phyloP scores from a whole-genome alignment of 306 rosid genomes.

The Chamaecrista fasciculata region DNA sequence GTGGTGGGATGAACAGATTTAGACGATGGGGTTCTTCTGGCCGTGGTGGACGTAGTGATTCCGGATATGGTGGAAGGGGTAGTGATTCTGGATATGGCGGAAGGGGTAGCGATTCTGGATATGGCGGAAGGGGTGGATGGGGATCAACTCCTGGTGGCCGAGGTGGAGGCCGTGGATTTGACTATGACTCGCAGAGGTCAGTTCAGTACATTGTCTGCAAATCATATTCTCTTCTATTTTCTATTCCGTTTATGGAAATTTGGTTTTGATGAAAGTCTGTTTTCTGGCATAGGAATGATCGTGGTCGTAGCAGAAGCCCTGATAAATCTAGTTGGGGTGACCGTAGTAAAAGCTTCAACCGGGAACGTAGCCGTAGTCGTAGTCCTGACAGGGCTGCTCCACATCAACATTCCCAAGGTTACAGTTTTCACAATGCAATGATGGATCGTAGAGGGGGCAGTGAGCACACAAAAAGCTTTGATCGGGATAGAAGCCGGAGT shows the following conservation, averaged over 20 bases:
- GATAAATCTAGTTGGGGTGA: constrained; percentile 54
- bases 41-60: constrained; percentile 62
- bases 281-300: constrained; percentile 55
- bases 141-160: constrained; percentile 52
- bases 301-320: constrained; percentile 61
- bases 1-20: constrained; percentile 84
- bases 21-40: constrained; percentile 86
- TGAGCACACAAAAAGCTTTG: constrained; percentile 44
- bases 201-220: constrained; percentile 1
- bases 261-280: neutral
- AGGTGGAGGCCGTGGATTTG: constrained; percentile 65
- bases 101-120: constrained; percentile 36
- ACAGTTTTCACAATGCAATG: constrained; percentile 79
- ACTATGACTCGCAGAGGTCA: constrained; percentile 63
- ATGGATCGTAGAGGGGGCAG: constrained; percentile 48
- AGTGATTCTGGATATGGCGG: constrained; percentile 59
- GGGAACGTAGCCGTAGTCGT: constrained; percentile 69
- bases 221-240: neutral
- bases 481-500: constrained; percentile 57
- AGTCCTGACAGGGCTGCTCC: constrained; percentile 36
- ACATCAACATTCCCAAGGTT: constrained; percentile 30
- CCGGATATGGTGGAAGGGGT: constrained; percentile 58
- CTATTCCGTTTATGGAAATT: neutral
- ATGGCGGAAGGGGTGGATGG: constrained; percentile 62
- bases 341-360: constrained; percentile 39